Evolutionary conservation across 257 asterid genomes (phyloP).

Genomic region (Ilex aquifolium): DNA sequence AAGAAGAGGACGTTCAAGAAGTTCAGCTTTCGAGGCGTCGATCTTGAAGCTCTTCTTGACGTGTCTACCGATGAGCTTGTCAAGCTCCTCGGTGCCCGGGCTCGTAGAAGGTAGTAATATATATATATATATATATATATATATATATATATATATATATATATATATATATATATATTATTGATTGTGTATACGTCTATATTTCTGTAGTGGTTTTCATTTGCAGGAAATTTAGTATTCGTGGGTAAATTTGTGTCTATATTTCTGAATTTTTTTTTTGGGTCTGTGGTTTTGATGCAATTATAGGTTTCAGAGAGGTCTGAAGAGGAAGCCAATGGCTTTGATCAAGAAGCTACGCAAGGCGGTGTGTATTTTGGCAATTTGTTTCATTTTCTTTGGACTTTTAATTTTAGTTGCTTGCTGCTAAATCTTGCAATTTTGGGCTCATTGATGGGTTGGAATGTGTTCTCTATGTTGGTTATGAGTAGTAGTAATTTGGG

Average conservation of each 20-base stretch:
- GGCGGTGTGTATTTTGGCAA: conserved; percentile 39
- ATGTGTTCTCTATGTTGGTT: too few relatives aligned
- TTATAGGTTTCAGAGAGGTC: conserved; percentile 65
- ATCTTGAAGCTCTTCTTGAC: conserved; percentile 85
- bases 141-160: too few relatives aligned
- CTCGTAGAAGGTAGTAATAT: conserved; percentile 52
- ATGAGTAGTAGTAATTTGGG: too few relatives aligned
- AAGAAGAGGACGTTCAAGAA: conserved; percentile 86
- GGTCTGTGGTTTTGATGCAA: neutral
- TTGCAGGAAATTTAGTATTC: neutral
- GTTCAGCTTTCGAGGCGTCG: conserved; percentile 87
- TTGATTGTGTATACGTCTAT: neutral
- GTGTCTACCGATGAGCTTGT: conserved; percentile 87
- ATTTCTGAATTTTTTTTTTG: neutral
- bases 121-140: too few relatives aligned
- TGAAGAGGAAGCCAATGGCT: conserved; percentile 88
- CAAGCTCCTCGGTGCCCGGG: conserved; percentile 66
- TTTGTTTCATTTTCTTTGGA: neutral
- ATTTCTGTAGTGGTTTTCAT: neutral
- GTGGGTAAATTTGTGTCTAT: neutral
- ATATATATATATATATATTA: too few relatives aligned
- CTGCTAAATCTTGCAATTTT: neutral
- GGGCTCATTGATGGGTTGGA: neutral
- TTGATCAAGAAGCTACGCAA: conserved; percentile 71
- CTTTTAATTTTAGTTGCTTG: too few relatives aligned